These are phyloP conservation scores for Dictyostelium gargantuum DNA, from an alignment of 208 protist genomes.

Conservation along the genomic window DNA sequence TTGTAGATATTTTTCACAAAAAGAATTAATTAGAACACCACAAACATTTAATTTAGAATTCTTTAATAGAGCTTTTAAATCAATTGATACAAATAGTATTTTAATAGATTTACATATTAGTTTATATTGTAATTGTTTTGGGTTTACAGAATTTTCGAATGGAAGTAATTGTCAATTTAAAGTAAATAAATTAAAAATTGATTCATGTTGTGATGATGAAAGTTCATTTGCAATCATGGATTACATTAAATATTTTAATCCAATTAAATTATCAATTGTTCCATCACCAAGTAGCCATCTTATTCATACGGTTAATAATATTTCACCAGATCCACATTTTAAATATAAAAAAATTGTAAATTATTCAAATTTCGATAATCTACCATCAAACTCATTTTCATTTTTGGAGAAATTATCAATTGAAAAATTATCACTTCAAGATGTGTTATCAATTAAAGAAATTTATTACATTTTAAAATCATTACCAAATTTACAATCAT, in stretches of 20 bases:
- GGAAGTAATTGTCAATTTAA: not conserved
- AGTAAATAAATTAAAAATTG: not conserved
- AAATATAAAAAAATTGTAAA: not conserved
- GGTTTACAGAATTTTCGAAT: not conserved
- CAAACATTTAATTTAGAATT: not conserved
- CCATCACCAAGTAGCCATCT: not conserved
- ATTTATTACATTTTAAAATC: slow-evolving; percentile 11
- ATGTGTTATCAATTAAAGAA: not conserved
- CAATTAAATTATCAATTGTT: not conserved
- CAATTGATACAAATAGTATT: not conserved
- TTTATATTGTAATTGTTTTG: not conserved
- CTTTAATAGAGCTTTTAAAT: not conserved
- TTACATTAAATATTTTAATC: not conserved
- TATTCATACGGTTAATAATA: too few relatives aligned
- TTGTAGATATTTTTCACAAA: not conserved
- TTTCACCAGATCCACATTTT: not conserved
- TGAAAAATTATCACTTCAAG: not conserved
- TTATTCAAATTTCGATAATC: not conserved
- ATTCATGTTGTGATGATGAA: not conserved
- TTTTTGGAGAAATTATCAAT: not conserved
- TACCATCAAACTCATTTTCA: not conserved
- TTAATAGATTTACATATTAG: not conserved
- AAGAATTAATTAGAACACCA: not conserved
- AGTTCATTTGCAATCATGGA: not conserved
- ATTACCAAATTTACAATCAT: not conserved